Conservation (phyloP, 768 basidiomycete species). For the Hygrocybe coccinea region DNA sequence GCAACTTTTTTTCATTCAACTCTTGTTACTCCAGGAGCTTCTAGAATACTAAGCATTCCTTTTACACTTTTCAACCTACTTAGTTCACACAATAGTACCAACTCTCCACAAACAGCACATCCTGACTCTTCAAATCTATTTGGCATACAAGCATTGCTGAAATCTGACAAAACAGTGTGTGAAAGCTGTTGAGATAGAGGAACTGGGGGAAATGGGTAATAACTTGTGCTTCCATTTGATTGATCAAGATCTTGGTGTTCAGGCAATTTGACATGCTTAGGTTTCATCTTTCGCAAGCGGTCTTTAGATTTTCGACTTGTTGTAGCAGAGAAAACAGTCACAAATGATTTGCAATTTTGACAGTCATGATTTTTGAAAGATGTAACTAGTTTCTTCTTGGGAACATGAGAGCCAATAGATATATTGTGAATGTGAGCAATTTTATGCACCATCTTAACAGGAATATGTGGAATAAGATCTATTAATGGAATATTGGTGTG, state of each 20-base stretch:
- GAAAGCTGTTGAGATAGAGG: neutral
- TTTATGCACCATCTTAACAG: neutral
- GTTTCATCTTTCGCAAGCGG: neutral
- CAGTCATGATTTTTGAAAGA: neutral
- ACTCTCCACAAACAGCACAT: constrained; percentile 30
- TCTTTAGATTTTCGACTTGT: neutral
- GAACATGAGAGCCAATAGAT: neutral
- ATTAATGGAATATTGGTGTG: neutral
- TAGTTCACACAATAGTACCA: constrained; percentile 8
- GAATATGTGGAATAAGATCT: neutral
- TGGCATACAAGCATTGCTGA: constrained; percentile 1
- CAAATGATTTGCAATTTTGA: neutral
- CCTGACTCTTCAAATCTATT: constrained; percentile 22
- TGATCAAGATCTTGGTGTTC: constrained; percentile 17
- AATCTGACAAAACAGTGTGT: constrained; percentile 1
- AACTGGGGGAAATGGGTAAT: constrained; percentile 1
- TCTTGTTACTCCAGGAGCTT: constrained; percentile 4
- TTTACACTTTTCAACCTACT: constrained; percentile 8
- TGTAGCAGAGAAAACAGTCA: neutral
- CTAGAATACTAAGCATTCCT: constrained; percentile 3
- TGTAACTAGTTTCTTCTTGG: neutral
- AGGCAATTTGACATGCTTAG: constrained; percentile 10
- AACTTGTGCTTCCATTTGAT: neutral
- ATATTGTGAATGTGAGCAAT: constrained; percentile 1
- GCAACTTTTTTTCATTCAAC: constrained; percentile 1